phyloP scores from a whole-genome alignment of 176 grass and related monocot species.

The Oryza glaberrima region DNA sequence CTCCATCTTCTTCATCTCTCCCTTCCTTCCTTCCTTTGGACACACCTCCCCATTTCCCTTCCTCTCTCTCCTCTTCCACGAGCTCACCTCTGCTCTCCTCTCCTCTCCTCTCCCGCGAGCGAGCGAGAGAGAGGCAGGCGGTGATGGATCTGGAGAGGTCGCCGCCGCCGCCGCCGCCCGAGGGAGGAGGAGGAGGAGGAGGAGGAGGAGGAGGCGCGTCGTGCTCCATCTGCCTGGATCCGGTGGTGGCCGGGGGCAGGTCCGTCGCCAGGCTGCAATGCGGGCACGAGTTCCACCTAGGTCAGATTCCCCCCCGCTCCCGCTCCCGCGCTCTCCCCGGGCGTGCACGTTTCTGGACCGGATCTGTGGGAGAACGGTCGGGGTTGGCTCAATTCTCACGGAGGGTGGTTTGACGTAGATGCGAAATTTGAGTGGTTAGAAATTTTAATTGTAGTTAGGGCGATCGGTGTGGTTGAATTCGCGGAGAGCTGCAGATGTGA shows the following conservation, averaged over 20 bases:
- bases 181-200: not conserved
- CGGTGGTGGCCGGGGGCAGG: constrained; percentile 55
- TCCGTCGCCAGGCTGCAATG: constrained; percentile 91
- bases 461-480: constrained; percentile 11
- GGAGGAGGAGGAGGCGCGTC: constrained; percentile 24
- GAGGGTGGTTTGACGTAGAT: not conserved
- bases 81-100: not conserved
- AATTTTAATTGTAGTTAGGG: not conserved
- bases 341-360: not conserved
- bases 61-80: not conserved
- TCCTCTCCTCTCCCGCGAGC: constrained; percentile 5
- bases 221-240: constrained; percentile 97
- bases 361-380: constrained; percentile 35
- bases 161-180: constrained; percentile 45
- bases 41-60: constrained; percentile 39
- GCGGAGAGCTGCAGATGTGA: constrained; percentile 6
- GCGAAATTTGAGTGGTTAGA: constrained; percentile 1
- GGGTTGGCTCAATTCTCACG: not conserved
- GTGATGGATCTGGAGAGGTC: constrained; percentile 58
- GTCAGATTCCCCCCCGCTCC: constrained; percentile 46
- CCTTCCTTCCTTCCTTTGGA: constrained; percentile 19
- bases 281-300: constrained; percentile 94
- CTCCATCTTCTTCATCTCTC: not conserved
- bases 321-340: not conserved
- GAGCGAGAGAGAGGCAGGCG: constrained; percentile 28